A percentile compares a stretch with the other conserved stretches of the same genome.
phyloP scores from a whole-genome alignment of 2,329 filamentous ascomycete genomes.

The Sporothrix sp. region DNA sequence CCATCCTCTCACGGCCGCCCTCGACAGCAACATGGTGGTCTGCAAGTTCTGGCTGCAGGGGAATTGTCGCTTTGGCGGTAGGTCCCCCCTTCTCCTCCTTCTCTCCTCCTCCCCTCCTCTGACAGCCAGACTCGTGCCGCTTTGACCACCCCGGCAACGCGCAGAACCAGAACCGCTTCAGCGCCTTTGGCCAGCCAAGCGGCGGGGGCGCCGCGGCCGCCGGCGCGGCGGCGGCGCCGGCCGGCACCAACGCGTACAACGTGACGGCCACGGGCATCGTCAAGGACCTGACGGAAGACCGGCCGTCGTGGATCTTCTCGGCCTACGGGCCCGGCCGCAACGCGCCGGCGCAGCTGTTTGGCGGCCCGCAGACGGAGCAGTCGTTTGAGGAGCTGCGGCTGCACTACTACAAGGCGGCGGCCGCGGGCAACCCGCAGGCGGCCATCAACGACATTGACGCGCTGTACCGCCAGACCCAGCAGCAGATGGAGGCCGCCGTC shows the following conservation, averaged over 20 bases:
- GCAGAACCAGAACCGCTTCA: constrained; percentile 49
- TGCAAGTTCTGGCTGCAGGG: constrained; percentile 43
- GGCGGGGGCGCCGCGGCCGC: neutral
- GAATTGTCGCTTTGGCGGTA: constrained; percentile 43
- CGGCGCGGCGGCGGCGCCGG: constrained; percentile 3
- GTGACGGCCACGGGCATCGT: constrained; percentile 52
- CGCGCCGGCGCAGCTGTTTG: constrained; percentile 74
- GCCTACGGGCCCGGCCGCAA: constrained; percentile 71
- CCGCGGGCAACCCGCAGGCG: constrained; percentile 48
- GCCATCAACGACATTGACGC: constrained; percentile 49
- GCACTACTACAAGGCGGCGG: constrained; percentile 54
- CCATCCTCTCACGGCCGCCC: too few species aligned
- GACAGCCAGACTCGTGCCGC: constrained; percentile 37
- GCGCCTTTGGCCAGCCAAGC: constrained; percentile 23
- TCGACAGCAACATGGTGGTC: constrained; percentile 20
- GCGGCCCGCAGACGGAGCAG: constrained; percentile 67
- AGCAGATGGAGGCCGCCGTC: constrained; percentile 63
- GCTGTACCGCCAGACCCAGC: constrained; percentile 53
- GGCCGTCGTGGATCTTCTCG: constrained; percentile 77
- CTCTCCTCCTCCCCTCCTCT: neutral
- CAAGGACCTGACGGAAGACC: constrained; percentile 58
- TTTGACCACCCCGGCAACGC: constrained; percentile 40
- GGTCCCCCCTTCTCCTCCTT: constrained; percentile 18
- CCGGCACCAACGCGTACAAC: constrained; percentile 31
- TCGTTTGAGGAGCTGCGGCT: constrained; percentile 81